phyloP scores from a whole-genome alignment of 345 rosid genomes.

The Schrenkiella parvula region DNA sequence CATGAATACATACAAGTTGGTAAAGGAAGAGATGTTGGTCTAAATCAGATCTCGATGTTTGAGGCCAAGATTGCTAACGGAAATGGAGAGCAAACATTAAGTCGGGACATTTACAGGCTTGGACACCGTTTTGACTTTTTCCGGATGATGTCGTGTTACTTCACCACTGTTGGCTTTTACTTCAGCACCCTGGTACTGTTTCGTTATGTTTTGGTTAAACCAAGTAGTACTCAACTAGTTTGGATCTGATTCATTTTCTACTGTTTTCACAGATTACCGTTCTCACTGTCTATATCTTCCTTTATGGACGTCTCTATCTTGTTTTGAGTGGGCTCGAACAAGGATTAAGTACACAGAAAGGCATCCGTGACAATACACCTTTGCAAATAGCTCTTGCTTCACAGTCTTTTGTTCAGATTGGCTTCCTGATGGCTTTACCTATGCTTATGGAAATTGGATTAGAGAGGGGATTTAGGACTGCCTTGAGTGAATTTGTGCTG shows the following conservation, averaged over 20 bases:
- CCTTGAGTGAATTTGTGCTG: conserved; percentile 86
- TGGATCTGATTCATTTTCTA: neutral
- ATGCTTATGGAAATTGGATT: conserved; percentile 99
- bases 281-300: conserved; percentile 94
- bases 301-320: conserved; percentile 97
- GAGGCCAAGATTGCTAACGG: conserved; percentile 99
- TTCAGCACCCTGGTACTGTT: conserved; percentile 81
- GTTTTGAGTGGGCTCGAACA: conserved; percentile 95
- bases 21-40: conserved; percentile 99
- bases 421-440: conserved; percentile 91
- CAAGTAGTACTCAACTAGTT: neutral
- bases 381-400: conserved; percentile 99
- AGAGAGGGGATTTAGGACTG: conserved; percentile 95
- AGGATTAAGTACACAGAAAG: conserved; percentile 64
- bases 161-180: conserved; percentile 98
- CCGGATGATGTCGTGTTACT: conserved; percentile 96
- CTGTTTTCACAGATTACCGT: conserved; percentile 75
- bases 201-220: neutral
- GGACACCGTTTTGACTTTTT: conserved; percentile 99
- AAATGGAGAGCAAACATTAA: conserved; percentile 96
- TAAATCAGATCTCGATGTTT: conserved; percentile 98
- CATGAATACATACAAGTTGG: conserved; percentile 99
- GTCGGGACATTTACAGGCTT: conserved; percentile 93
- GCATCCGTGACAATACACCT: conserved; percentile 84
- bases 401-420: conserved; percentile 97